A percentile compares a stretch with the other conserved stretches of the same genome.
Evolutionary conservation across 306 rosid species (phyloP).

Genomic region (Astragalus membranaceus): DNA sequence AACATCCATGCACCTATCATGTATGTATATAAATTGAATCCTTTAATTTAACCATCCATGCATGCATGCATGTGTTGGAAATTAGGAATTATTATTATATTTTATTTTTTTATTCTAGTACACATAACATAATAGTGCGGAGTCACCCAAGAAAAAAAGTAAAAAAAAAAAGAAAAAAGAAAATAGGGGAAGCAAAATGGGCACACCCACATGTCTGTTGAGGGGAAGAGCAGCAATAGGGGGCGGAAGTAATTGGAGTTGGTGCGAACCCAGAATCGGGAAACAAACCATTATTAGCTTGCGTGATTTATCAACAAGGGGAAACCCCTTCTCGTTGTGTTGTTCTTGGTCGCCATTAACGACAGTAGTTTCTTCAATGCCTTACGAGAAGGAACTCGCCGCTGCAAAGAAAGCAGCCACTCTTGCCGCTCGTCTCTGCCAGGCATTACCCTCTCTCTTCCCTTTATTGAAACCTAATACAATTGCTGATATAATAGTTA

Average conservation of each 20-base stretch:
- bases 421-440: slow-evolving; percentile 85
- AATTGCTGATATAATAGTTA: neutral
- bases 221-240: neutral
- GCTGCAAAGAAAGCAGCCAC: slow-evolving; percentile 90
- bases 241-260: neutral
- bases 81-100: no score
- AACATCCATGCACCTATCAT: no score
- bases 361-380: slow-evolving; percentile 44
- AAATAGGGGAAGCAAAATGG: neutral
- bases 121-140: no score
- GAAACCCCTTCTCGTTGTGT: neutral
- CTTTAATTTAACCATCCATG: no score
- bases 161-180: neutral
- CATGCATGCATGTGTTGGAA: no score
- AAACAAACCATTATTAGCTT: neutral
- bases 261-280: slow-evolving; percentile 19
- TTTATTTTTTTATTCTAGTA: no score
- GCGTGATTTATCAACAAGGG: neutral
- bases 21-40: no score
- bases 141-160: no score
- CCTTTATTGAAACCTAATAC: neutral
- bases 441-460: slow-evolving; percentile 36
- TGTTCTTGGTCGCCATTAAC: slow-evolving; percentile 9
- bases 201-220: neutral
- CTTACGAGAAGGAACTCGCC: slow-evolving; percentile 80